phyloP scores from a whole-genome alignment of 2,329 filamentous ascomycete genomes.

The Nemania diffusa region DNA sequence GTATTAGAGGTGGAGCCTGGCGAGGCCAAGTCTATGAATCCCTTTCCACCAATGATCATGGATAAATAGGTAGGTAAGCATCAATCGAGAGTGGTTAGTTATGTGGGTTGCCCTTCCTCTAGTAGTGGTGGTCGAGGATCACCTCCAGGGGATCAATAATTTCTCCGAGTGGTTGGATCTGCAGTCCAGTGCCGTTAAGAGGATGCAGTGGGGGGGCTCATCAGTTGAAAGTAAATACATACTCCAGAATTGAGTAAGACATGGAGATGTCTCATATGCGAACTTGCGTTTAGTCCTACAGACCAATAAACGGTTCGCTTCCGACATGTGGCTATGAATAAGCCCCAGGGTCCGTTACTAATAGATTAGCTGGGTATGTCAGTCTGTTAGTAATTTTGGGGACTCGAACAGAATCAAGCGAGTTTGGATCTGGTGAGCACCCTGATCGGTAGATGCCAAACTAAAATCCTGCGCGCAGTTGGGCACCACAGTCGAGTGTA shows the following conservation, averaged over 20 bases:
- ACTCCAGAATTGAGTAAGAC: neutral
- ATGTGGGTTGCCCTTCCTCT: constrained; percentile 13
- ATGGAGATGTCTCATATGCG: constrained; percentile 14
- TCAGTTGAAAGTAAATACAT: constrained; percentile 21
- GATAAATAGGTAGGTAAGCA: neutral
- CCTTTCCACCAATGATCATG: constrained; percentile 24
- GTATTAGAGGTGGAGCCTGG: constrained; percentile 10
- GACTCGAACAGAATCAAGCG: constrained; percentile 3
- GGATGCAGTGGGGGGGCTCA: constrained; percentile 8
- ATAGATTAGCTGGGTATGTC: neutral
- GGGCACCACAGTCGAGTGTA: constrained; percentile 26
- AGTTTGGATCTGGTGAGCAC: constrained; percentile 7
- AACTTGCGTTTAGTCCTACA: constrained; percentile 7
- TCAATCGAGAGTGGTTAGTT: constrained; percentile 11
- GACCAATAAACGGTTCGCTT: neutral
- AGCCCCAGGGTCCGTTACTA: constrained; percentile 9
- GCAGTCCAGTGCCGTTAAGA: constrained; percentile 23
- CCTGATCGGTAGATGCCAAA: constrained; percentile 23
- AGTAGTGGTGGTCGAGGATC: constrained; percentile 24
- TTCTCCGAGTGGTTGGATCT: constrained; percentile 34
- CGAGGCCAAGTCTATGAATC: constrained; percentile 3
- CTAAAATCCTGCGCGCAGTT: constrained; percentile 20
- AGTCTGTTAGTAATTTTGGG: constrained; percentile 5
- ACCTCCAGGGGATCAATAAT: constrained; percentile 25
- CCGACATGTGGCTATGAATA: constrained; percentile 2